These are phyloP conservation scores for Sphaceloma murrayae DNA, from an alignment of 2,329 filamentous ascomycete genomes.

Conservation along the genomic window DNA sequence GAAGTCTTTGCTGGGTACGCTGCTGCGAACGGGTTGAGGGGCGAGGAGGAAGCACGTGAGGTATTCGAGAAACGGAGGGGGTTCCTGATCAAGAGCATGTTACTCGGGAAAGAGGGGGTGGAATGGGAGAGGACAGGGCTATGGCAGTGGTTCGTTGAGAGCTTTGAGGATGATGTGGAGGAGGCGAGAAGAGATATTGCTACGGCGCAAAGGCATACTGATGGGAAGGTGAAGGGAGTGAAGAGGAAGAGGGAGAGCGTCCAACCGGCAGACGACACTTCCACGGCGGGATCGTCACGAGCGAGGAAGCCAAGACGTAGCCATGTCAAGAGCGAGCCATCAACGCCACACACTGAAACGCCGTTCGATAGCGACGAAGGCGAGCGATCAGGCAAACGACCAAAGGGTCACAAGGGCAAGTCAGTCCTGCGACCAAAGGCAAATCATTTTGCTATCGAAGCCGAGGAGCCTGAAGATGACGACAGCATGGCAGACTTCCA, in stretches of 20 bases:
- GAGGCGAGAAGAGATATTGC: background rate
- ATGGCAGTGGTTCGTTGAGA: conserved; percentile 33
- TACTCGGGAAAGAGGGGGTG: conserved; percentile 36
- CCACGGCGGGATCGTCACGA: background rate
- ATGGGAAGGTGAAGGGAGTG: background rate
- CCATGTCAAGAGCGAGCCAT: background rate
- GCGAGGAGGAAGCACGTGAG: conserved; percentile 19
- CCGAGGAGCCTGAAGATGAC: conserved; percentile 23
- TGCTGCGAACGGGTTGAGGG: background rate
- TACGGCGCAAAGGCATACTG: background rate
- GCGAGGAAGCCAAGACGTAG: background rate
- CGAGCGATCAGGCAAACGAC: conserved; percentile 6
- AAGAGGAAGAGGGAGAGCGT: conserved; percentile 12
- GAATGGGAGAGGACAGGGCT: conserved; percentile 36
- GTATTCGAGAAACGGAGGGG: conserved; percentile 33
- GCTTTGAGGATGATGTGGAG: conserved; percentile 22
- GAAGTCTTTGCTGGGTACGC: conserved; percentile 14
- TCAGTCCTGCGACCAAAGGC: conserved; percentile 28
- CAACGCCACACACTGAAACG: conserved; percentile 1
- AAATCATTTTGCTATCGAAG: conserved; percentile 23
- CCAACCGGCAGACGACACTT: background rate
- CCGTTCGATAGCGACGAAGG: conserved; percentile 9
- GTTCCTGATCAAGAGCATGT: conserved; percentile 39
- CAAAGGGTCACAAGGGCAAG: conserved; percentile 25
- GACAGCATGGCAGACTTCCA: conserved; percentile 18